Evolutionary conservation across 352 stramenopile genomes (phyloP).

Genomic region (Phytopythium cucurbitacearum): DNA sequence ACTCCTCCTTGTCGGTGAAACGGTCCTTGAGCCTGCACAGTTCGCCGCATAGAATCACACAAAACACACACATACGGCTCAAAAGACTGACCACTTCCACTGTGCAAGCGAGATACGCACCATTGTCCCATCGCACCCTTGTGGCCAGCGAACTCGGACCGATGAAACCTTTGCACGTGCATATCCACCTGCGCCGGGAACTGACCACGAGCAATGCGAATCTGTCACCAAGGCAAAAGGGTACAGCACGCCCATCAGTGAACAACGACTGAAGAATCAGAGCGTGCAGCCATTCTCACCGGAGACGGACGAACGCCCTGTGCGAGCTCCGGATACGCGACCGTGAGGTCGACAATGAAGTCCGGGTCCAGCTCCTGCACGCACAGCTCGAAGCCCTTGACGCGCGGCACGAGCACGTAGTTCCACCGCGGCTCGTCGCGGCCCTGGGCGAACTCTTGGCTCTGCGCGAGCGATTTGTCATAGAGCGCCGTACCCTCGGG

Average conservation of each 20-base stretch:
- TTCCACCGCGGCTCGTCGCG: slow-evolving; percentile 41
- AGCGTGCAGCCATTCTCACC: slow-evolving; percentile 9
- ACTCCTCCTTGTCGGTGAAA: slow-evolving; percentile 73
- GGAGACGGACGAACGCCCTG: slow-evolving; percentile 66
- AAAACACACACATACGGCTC: slow-evolving; percentile 4
- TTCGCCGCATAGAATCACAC: background rate
- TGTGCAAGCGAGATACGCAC: slow-evolving; percentile 12
- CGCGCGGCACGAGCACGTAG: slow-evolving; percentile 65
- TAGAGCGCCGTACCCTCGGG: slow-evolving; percentile 73
- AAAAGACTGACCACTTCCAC: background rate
- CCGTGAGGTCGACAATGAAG: slow-evolving; percentile 69
- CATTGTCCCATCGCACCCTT: slow-evolving; percentile 50
- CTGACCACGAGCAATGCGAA: slow-evolving; percentile 58
- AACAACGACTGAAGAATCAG: background rate
- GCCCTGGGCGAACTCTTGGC: slow-evolving; percentile 51
- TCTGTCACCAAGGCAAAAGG: slow-evolving; percentile 12
- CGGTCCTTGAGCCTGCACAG: slow-evolving; percentile 42
- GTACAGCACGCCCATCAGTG: background rate
- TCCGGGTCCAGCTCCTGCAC: slow-evolving; percentile 57
- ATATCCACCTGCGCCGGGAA: slow-evolving; percentile 73
- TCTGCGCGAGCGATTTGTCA: slow-evolving; percentile 57
- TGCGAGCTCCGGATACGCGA: slow-evolving; percentile 72
- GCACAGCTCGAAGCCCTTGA: slow-evolving; percentile 68
- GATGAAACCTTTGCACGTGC: slow-evolving; percentile 57
- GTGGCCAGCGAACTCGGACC: slow-evolving; percentile 30